Evolutionary conservation across 495 filamentous ascomycete genomes (phyloP), one percentile per base, ranked within the genome.

Genomic region (Penicillium antarcticum): DNA sequence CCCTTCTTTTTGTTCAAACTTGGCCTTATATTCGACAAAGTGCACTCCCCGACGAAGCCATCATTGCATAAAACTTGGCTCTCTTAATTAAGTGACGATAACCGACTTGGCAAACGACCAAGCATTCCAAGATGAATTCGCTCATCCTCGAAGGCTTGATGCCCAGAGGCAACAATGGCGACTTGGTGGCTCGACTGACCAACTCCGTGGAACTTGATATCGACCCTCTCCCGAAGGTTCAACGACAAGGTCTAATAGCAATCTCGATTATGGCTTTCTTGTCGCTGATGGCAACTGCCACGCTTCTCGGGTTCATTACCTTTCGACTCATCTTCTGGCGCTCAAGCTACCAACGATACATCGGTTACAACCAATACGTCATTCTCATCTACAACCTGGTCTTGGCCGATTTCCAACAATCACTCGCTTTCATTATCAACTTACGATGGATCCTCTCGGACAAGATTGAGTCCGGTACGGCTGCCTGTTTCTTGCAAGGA

Each of bases 331-430:
- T 85, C 19, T 72, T 75, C 50, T 85, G 83, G 83, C 73, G 72
- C 18, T 61, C 59, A 16, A 74, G 67, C 49, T 77, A 78, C 46
- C 43, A 63, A 16, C 60, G 69, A 17, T 75, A 75, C 46, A 73
- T 73, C 41, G 67, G 72, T 55, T 80, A 80, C 67, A 90, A 90
- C 61, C 87, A 92, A 63, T 89, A 87, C 54, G 75, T 91, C 3
- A 56, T 90, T 36, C 74, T 92, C 12, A 83, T 91, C 37, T 85
- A 83, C 62, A 89, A 89, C 62, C 78, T 91, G 14, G 68, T 91
- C 4, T 60, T 90, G 40, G 87, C 87, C 46, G 87, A 91, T 63
- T 72, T 91, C 40, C 84, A 87, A 57, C 87, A 89, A 63, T 73
- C 84, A 0, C 68, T 80, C 5, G 83, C 84, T 11, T 90, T 89